A percentile compares a stretch with the other conserved stretches of the same genome.
Evolutionary conservation across 352 stramenopile species (phyloP).

Genomic region (Globisporangium solare): DNA sequence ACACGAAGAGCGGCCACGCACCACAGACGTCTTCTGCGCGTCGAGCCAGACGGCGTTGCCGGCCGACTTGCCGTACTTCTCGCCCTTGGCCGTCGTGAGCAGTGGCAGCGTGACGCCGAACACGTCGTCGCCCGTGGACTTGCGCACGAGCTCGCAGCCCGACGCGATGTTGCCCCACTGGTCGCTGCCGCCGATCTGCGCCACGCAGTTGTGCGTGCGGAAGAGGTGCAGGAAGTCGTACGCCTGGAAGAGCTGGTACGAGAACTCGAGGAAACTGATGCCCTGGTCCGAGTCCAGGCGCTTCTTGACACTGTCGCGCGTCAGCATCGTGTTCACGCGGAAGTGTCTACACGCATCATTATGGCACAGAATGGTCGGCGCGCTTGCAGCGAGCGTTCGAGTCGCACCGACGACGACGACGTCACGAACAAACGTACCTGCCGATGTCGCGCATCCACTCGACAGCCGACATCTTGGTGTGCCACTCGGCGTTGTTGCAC

Average conservation of each 20-base stretch:
- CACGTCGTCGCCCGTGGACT: conserved; percentile 80
- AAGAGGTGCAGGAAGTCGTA: conserved; percentile 99
- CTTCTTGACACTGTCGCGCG: conserved; percentile 97
- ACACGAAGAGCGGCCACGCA: conserved; percentile 66
- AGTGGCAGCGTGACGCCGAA: conserved; percentile 96
- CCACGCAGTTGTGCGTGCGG: conserved; percentile 83
- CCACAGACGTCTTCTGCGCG: conserved; percentile 87
- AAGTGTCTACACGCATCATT: conserved; percentile 76
- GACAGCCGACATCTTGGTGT: conserved; percentile 92
- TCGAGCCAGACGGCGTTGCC: conserved; percentile 98
- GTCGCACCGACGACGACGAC: not conserved
- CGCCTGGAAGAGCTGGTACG: conserved; percentile 99
- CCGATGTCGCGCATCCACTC: conserved; percentile 98
- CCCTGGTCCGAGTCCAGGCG: conserved; percentile 92
- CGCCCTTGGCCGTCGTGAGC: conserved; percentile 95
- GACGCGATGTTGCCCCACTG: conserved; percentile 99
- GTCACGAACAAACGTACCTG: no score
- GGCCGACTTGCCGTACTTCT: conserved; percentile 99
- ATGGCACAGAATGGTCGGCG: not conserved
- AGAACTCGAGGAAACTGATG: conserved; percentile 99
- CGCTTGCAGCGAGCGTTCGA: not conserved
- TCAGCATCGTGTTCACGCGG: conserved; percentile 98
- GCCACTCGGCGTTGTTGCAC: conserved; percentile 99
- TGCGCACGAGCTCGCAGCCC: conserved; percentile 95
- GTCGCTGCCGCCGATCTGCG: conserved; percentile 98